These are phyloP conservation scores for Phlebiopsis flavidoalba DNA, from an alignment of 768 basidiomycete species.

Conservation along the genomic window DNA sequence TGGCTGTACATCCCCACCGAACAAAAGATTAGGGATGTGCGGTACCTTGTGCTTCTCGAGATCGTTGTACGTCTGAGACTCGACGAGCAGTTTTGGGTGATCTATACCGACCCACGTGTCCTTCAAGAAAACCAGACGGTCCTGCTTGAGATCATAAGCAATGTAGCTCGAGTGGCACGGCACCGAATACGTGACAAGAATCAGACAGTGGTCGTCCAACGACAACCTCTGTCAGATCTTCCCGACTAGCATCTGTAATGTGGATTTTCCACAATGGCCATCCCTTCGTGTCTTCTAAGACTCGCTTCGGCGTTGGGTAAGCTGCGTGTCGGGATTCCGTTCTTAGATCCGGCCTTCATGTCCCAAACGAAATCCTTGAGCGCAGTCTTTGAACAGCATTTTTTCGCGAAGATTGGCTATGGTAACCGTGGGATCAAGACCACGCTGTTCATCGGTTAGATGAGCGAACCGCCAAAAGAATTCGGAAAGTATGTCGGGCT, in stretches of 20 bases:
- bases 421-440: not conserved
- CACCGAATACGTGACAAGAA: not conserved
- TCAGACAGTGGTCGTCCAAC: not conserved
- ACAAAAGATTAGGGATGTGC: not conserved
- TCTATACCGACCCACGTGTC: slow-evolving; percentile 4
- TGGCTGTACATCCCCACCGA: slow-evolving; percentile 1
- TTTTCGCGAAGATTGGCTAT: not conserved
- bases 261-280: not conserved
- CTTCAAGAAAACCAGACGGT: slow-evolving; percentile 1
- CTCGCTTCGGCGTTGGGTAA: not conserved
- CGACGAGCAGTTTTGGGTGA: not conserved
- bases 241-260: not conserved
- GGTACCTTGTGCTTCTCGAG: not conserved
- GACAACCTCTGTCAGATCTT: not conserved
- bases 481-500: not conserved
- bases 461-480: slow-evolving; percentile 2
- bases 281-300: not conserved
- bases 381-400: no score
- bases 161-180: slow-evolving; percentile 1
- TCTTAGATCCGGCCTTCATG: not conserved
- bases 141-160: not conserved
- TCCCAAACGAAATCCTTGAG: not conserved
- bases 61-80: not conserved
- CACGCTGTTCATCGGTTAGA: not conserved
- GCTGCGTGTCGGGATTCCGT: not conserved